These are phyloP conservation scores for Solanum boliviense DNA, from an alignment of 257 asterid genomes.

Conservation along the genomic window DNA sequence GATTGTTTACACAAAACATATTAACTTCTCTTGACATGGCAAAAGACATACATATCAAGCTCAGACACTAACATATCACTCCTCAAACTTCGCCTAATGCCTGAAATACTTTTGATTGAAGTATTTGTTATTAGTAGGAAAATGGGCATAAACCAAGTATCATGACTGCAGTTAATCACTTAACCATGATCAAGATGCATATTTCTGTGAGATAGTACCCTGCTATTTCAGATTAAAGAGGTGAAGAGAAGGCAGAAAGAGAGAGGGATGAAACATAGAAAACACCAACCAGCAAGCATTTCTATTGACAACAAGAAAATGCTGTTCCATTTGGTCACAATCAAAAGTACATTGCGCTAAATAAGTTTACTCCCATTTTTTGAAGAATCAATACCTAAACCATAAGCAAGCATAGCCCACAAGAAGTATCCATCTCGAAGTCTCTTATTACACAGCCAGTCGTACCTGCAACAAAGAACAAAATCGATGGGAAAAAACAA, in stretches of 20 bases:
- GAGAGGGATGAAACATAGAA: background rate
- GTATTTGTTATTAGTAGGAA: background rate
- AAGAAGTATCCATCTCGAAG: slow-evolving; percentile 73
- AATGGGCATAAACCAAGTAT: background rate
- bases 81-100: background rate
- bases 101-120: background rate
- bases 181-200: background rate
- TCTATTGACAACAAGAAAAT: background rate
- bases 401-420: slow-evolving; percentile 90
- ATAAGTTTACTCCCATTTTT: background rate
- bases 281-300: background rate
- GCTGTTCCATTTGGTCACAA: background rate
- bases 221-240: background rate
- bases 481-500: background rate
- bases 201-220: background rate
- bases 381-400: slow-evolving; percentile 13
- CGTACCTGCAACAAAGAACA: slow-evolving; percentile 47
- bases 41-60: background rate
- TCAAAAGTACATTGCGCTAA: background rate
- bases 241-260: background rate
- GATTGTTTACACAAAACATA: background rate
- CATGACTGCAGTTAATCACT: background rate
- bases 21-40: background rate
- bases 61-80: background rate
- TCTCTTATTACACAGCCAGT: slow-evolving; percentile 78